Evolutionary conservation across 2,329 filamentous ascomycete species (phyloP).

Genomic region (Geosmithia morbida): DNA sequence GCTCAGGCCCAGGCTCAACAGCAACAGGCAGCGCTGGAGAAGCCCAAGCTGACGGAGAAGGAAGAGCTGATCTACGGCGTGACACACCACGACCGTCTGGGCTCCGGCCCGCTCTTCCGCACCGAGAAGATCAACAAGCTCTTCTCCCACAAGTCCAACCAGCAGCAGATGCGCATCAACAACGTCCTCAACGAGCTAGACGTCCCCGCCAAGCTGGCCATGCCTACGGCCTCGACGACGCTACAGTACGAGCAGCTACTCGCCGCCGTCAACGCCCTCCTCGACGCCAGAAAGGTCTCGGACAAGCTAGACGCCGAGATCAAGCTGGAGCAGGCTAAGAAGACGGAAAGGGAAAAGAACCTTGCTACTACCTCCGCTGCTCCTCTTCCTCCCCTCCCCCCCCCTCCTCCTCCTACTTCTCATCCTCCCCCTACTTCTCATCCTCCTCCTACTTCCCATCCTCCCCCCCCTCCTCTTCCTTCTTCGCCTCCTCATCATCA

Average conservation of each 20-base stretch:
- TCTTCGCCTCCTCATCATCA: slow-evolving; percentile 3
- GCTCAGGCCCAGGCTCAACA: slow-evolving; percentile 23
- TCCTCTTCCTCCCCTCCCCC: background rate
- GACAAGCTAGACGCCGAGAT: slow-evolving; percentile 68
- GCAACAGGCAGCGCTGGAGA: slow-evolving; percentile 19
- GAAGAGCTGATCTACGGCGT: slow-evolving; percentile 76
- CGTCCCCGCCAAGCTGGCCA: slow-evolving; percentile 52
- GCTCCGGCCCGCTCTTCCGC: slow-evolving; percentile 78
- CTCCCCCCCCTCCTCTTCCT: background rate
- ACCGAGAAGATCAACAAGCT: slow-evolving; percentile 70
- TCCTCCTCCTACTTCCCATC: background rate
- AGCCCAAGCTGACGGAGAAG: slow-evolving; percentile 57
- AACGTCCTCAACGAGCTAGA: slow-evolving; percentile 60
- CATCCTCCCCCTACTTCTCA: background rate
- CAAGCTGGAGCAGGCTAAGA: slow-evolving; percentile 42
- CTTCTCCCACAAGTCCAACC: slow-evolving; percentile 60
- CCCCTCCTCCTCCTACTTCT: background rate
- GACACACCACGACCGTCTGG: slow-evolving; percentile 69
- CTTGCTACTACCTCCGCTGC: background rate
- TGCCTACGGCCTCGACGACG: slow-evolving; percentile 61
- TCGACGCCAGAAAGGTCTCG: slow-evolving; percentile 59
- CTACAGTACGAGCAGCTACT: slow-evolving; percentile 59
- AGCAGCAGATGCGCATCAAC: slow-evolving; percentile 62
- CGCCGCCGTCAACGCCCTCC: slow-evolving; percentile 48
- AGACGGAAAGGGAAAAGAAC: slow-evolving; percentile 24